These are phyloP conservation scores for Colletotrichum sidae DNA, from an alignment of 2,329 filamentous ascomycete species.

Conservation along the genomic window DNA sequence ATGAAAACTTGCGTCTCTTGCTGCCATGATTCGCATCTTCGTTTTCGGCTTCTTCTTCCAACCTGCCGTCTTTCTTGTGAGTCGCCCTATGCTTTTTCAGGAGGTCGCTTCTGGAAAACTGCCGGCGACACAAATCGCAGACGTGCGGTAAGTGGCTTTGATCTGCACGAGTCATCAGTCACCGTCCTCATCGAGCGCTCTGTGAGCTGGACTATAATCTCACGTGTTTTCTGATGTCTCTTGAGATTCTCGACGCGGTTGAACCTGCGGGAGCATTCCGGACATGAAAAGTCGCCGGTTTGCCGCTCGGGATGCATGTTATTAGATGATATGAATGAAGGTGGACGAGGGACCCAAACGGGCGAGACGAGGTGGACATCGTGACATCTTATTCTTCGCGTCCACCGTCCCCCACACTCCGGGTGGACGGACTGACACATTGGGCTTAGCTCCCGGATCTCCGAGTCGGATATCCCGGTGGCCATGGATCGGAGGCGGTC, in stretches of 20 bases:
- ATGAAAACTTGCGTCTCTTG: neutral
- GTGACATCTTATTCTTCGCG: too few relatives aligned
- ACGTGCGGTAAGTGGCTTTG: constrained; percentile 4
- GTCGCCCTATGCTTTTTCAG: constrained; percentile 19
- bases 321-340: too few relatives aligned
- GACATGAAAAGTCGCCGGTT: constrained; percentile 7
- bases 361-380: too few relatives aligned
- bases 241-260: constrained; percentile 25
- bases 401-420: too few relatives aligned
- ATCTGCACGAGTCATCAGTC: constrained; percentile 12
- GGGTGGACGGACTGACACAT: too few relatives aligned
- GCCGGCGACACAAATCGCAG: constrained; percentile 11
- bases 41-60: neutral
- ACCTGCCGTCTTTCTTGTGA: constrained; percentile 5
- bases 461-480: too few relatives aligned
- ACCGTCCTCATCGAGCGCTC: neutral
- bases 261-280: constrained; percentile 5
- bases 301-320: neutral
- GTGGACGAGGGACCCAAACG: too few relatives aligned
- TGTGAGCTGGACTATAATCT: neutral
- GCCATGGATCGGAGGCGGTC: too few relatives aligned
- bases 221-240: constrained; percentile 28
- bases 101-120: constrained; percentile 17
- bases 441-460: too few relatives aligned
- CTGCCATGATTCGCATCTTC: neutral